phyloP scores from a whole-genome alignment of 805 yeast species.

The Candida quercuum region DNA sequence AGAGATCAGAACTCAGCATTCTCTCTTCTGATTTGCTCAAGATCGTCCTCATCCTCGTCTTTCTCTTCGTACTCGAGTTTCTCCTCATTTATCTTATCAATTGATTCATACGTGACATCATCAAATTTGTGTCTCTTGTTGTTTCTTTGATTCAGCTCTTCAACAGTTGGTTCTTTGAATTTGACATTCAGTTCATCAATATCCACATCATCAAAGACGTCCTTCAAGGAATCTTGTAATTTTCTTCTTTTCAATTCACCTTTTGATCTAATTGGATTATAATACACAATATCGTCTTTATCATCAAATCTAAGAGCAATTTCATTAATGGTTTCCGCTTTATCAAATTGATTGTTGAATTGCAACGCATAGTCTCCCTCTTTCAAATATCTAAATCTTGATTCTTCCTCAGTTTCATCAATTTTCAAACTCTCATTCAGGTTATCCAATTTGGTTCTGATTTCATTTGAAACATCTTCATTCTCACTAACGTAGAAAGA shows the following conservation, averaged over 20 bases:
- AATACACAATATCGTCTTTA: constrained; percentile 57
- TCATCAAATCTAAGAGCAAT: constrained; percentile 56
- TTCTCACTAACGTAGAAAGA: constrained; percentile 53
- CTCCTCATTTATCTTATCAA: constrained; percentile 28
- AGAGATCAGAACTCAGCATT: not conserved
- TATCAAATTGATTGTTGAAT: constrained; percentile 25
- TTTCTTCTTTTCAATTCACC: constrained; percentile 83
- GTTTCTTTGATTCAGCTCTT: constrained; percentile 66
- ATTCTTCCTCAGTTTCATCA: constrained; percentile 28
- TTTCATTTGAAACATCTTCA: constrained; percentile 30
- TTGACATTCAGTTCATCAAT: constrained; percentile 56
- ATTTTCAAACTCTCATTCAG: constrained; percentile 41
- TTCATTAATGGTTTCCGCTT: constrained; percentile 34
- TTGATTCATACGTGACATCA: constrained; percentile 70
- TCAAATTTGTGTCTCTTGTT: constrained; percentile 62
- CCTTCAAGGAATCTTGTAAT: constrained; percentile 45
- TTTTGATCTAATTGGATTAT: constrained; percentile 72
- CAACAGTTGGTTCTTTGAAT: constrained; percentile 68
- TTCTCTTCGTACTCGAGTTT: constrained; percentile 26
- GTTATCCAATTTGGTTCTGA: constrained; percentile 41
- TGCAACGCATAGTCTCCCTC: constrained; percentile 78
- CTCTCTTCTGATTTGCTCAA: constrained; percentile 11
- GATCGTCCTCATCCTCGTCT: constrained; percentile 23
- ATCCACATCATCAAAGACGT: constrained; percentile 50
- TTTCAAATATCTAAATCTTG: constrained; percentile 53